Percentiles rank a stretch among this genome's conserved stretches.
These are phyloP conservation scores for Talaromyces adpressus DNA, from an alignment of 495 filamentous ascomycete genomes.

Conservation along the genomic window DNA sequence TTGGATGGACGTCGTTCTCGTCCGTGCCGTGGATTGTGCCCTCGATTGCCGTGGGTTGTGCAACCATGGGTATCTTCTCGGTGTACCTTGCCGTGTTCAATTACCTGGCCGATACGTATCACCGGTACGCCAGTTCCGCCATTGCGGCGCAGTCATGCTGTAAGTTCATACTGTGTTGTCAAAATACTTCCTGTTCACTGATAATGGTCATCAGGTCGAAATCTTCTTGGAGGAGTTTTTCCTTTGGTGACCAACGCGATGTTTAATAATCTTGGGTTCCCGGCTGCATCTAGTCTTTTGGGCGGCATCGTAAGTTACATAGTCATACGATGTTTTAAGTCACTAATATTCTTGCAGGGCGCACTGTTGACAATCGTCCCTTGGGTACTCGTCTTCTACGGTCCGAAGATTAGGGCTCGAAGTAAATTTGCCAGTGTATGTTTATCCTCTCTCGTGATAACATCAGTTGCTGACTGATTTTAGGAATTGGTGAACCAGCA, in stretches of 20 bases:
- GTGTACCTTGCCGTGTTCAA: slow-evolving; percentile 92
- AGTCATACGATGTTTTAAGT: neutral
- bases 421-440: slow-evolving; percentile 35
- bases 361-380: slow-evolving; percentile 57
- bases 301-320: slow-evolving; percentile 54
- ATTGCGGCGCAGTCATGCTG: slow-evolving; percentile 82
- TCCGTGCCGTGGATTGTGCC: slow-evolving; percentile 74
- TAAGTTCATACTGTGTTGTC: too few species aligned
- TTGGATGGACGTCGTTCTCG: slow-evolving; percentile 65
- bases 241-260: slow-evolving; percentile 67
- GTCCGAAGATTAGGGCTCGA: slow-evolving; percentile 7
- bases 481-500: slow-evolving; percentile 20
- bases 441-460: slow-evolving; percentile 5
- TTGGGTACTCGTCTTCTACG: slow-evolving; percentile 9
- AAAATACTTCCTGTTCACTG: neutral
- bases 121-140: slow-evolving; percentile 76
- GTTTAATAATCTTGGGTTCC: slow-evolving; percentile 65
- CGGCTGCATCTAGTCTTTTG: slow-evolving; percentile 66
- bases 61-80: slow-evolving; percentile 82
- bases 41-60: slow-evolving; percentile 58
- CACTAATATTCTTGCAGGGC: slow-evolving; percentile 26
- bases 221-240: slow-evolving; percentile 77
- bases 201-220: slow-evolving; percentile 44
- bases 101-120: slow-evolving; percentile 89
- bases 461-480: slow-evolving; percentile 9